Evolutionary conservation across 2,329 filamentous ascomycete genomes (phyloP), one percentile per base, ranked within the genome.

Genomic region (Cryphonectria japonica): DNA sequence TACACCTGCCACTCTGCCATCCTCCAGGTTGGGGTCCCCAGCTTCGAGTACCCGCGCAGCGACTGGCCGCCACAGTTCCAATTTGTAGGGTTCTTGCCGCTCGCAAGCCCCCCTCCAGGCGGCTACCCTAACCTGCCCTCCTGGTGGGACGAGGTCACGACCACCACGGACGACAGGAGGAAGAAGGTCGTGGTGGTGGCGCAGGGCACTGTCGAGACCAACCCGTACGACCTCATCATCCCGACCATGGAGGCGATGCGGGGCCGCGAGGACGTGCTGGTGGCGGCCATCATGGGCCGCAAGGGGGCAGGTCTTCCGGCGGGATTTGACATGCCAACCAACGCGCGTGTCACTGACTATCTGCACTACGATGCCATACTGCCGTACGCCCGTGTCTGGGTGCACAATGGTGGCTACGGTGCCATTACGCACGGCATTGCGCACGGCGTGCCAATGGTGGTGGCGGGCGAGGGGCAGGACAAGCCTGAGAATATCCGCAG

Each of bases 321-420:
- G 0, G 66, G 64, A 1, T 61, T 73, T 11, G 61, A 69, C 1
- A 59, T 78, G 13, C 79, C 80, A 1, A 4, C 19, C 14, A 82
- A 83, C 63, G 78, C 76, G 3, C 76, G 76, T 39, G 71, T 83
- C 6, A 78, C 78, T 7, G 80, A 82, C 69, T 82, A 82, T 71
- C 75, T 83, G 0, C 75, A 77, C 2, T 83, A 83, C 73, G 81
- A 82, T 67, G 79, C 79, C 0, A 77, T 79, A n/a, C 76, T 83
- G 19, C 78, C 79, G 5, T 76, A 78, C 65, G 79, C 80, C 0
- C 75, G 80, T 63, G 76, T 78, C 1, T 83, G 80, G 79, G 76
- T 83, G 4, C 80, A 82, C 71, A 83, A 83, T 68, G 82, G 78
- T 2, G 82, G 82, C 0, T 83, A 82, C 71, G 82, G 82, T 5